Percentiles rank a stretch among this genome's conserved stretches.
phyloP scores from a whole-genome alignment of 352 stramenopile species.

The Phytophthora pinifolia region DNA sequence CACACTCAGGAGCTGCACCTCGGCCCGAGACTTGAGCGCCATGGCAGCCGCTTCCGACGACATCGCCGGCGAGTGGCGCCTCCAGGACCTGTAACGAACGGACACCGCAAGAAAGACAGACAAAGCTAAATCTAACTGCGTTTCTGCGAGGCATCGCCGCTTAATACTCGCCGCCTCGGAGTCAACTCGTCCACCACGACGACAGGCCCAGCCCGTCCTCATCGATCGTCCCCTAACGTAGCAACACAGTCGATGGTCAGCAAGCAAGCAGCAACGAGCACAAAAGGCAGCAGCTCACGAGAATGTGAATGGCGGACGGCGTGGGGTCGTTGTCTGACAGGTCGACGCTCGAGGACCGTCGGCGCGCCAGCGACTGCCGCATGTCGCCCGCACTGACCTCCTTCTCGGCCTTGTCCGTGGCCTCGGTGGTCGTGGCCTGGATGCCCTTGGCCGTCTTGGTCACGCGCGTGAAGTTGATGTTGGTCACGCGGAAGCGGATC shows the following conservation, averaged over 20 bases:
- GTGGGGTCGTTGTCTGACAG: conserved; percentile 83
- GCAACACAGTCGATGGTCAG: not conserved
- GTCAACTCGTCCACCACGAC: conserved; percentile 74
- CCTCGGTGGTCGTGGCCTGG: conserved; percentile 82
- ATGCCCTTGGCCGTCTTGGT: conserved; percentile 89
- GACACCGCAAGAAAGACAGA: conserved; percentile 4
- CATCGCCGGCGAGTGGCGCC: conserved; percentile 8
- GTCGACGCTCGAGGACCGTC: conserved; percentile 82
- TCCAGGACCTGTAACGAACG: conserved; percentile 26
- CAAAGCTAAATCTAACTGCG: conserved; percentile 8
- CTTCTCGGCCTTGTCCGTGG: conserved; percentile 63
- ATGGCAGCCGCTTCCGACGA: conserved; percentile 25
- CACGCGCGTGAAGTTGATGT: conserved; percentile 89
- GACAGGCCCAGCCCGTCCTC: conserved; percentile 82
- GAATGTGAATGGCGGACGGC: conserved; percentile 80
- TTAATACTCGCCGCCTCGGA: conserved; percentile 9
- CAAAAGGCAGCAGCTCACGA: conserved; percentile 44
- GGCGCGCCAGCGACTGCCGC: conserved; percentile 66
- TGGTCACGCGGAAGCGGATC: conserved; percentile 85
- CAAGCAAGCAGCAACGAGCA: not conserved
- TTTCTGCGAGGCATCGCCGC: conserved; percentile 14
- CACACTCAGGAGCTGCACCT: conserved; percentile 50
- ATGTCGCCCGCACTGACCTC: conserved; percentile 57
- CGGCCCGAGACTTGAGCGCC: conserved; percentile 46
- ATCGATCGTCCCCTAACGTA: conserved; percentile 78